A percentile compares a stretch with the other conserved stretches of the same genome.
Evolutionary conservation across 805 yeast genomes (phyloP).

Genomic region (Lipomyces lipofer): DNA sequence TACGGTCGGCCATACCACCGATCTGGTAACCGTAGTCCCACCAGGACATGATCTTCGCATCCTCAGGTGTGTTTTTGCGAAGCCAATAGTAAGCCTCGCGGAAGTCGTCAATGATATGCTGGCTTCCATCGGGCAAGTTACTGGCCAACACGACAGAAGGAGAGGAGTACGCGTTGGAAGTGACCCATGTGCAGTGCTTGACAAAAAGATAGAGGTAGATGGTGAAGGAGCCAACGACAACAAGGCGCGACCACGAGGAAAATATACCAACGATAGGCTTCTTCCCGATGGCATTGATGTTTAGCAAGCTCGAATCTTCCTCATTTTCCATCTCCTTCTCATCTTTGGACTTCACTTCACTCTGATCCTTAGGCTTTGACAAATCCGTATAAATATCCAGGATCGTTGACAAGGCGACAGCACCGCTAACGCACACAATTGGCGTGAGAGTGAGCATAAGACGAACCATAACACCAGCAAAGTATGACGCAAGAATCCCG

Average conservation of each 20-base stretch:
- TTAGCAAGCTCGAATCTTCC: constrained; percentile 6
- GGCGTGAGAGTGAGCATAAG: constrained; percentile 97
- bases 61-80: constrained; percentile 96
- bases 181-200: constrained; percentile 95
- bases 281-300: constrained; percentile 7
- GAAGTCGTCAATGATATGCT: constrained; percentile 86
- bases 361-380: not conserved
- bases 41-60: constrained; percentile 96
- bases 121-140: constrained; percentile 79
- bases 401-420: constrained; percentile 80
- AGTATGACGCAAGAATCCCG: constrained; percentile 90
- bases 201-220: constrained; percentile 81
- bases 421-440: constrained; percentile 89
- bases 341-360: constrained; percentile 6
- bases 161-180: constrained; percentile 91
- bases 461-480: constrained; percentile 99
- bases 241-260: constrained; percentile 51
- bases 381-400: constrained; percentile 75
- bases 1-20: constrained; percentile 99
- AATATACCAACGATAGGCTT: constrained; percentile 27
- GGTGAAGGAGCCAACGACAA: constrained; percentile 66
- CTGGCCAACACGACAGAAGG: constrained; percentile 96
- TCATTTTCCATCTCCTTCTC: not conserved
- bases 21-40: constrained; percentile 99
- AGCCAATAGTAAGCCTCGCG: constrained; percentile 99